Base-by-base conservation (phyloP, 2,329 filamentous ascomycete species). In the Talaromyces funiculosus region DNA sequence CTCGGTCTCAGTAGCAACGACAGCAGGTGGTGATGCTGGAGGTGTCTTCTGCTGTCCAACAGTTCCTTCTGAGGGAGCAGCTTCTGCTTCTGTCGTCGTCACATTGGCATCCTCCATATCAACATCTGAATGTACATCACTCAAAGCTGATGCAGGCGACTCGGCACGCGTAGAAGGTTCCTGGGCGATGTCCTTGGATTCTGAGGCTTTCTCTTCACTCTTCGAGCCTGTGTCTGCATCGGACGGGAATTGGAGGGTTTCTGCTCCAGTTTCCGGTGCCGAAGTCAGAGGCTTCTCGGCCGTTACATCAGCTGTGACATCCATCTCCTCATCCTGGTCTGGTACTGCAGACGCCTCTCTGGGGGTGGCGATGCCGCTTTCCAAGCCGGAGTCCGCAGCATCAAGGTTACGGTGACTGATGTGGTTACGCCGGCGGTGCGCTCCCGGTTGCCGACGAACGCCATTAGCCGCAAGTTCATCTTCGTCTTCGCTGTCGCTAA, bases 401-500 rank as follows among this genome's bases (percentile, higher is more conserved):
- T 85, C 77, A 1, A 84, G 76, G 63, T 87, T 86, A 57, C 80
- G 78, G 68, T 82, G 83, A 65, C 86, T 85, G 73, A 82, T 83
- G 60, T 87, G 85, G 62, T 87, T 84, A 53, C 83, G 77, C 63
- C 81, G 73, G 64, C 80, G 79, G 55, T 75, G 70, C 18, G 67
- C 69, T 38, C 77, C 77, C 0, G 80, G 78, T 66, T 86, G 83
- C 51, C 75, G 74, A 56, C 84, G 86, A 42, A 92, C 82, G 16
- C 92, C 93, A 66, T 94, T 90, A 38, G 83, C 82, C 16, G 74
- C 74, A 55, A 72, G 73, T 74, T 91, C 85, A 10, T 96, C 91
- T 67, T 97, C 93, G 62, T 96, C 91, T 63, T 96, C 92, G 64
- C 90, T 95, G 45, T 94, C 90, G 62, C 92, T 90, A 45, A 92